Base-by-base conservation (phyloP, 1,284 basidiomycete species). In the Apiotrichum mycotoxinovorans region DNA sequence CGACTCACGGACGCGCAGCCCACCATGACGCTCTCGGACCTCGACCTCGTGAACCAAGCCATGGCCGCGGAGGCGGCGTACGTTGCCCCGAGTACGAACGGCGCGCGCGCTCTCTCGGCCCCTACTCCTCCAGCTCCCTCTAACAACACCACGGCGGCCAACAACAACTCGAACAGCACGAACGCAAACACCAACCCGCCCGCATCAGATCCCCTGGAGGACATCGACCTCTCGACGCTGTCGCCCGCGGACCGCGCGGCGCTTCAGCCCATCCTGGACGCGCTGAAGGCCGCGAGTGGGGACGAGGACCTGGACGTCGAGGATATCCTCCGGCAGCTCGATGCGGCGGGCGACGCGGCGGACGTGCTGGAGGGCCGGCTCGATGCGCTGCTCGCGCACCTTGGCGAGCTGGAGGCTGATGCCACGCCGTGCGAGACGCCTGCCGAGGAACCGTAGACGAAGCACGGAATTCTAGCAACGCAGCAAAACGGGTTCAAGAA, bases 361-460 rank as follows among this genome's bases (percentile, higher is more conserved):
- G 74, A 75, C 60, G 68, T 68, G 42, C 58, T 78, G 26, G 77
- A 78, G 52, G 68, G 61, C 1, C 70, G 69, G 58, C 60, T 78
- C 41, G 75, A 78, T 65, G 58, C 43, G 49, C 51, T 78, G 43
- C 59, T 78, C 23, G 66, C 56, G 51, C 65, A 60, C 18, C 51
- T 78, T 18, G 71, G 66, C 23, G 64, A 67, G 30, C 64, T 71
- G 25, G 69, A 71, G 44, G 61, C 62, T 34, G 63, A 63, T n/a
- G 25, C 40, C 8, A 23, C 4, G 41, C 33, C 20, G 37, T 57
- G 51, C 3, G 50, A 54, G 34, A 76, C 77, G 57, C 75, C 77
- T 51, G 71, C 74, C 9, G 76, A 79, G 52, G 73, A 76, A 34
- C 66, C 66, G 17, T 60, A 69, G 59, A 79, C 74, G 54, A 70